These are phyloP conservation scores for Anthracocystis walkeri DNA, from an alignment of 1,284 basidiomycete species.

Conservation along the genomic window DNA sequence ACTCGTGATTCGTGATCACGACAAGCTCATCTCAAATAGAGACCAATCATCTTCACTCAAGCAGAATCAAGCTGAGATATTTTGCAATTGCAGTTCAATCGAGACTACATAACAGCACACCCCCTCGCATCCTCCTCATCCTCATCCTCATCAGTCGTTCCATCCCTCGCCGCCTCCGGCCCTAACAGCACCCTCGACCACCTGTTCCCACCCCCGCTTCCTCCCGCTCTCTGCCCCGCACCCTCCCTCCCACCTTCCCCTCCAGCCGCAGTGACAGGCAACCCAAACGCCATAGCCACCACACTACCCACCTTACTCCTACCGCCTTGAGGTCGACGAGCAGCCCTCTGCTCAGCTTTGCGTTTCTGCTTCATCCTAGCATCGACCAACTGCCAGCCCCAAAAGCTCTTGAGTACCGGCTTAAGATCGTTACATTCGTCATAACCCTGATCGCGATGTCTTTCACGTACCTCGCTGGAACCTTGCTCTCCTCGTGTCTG, in stretches of 20 bases:
- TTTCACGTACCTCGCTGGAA: neutral
- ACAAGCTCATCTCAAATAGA: too few species aligned
- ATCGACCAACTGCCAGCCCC: constrained; percentile 57
- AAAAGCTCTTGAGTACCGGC: constrained; percentile 57
- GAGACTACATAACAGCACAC: constrained; percentile 34
- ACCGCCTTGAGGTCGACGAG: constrained; percentile 14
- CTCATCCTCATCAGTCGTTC: constrained; percentile 16
- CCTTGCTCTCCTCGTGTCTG: neutral
- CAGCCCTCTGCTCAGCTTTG: constrained; percentile 37
- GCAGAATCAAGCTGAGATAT: too few species aligned
- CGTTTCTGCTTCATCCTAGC: constrained; percentile 36
- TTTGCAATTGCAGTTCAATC: too few species aligned
- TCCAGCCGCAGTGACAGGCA: constrained; percentile 5
- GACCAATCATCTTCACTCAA: too few species aligned
- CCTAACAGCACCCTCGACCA: constrained; percentile 19
- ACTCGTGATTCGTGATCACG: too few species aligned
- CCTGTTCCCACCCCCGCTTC: constrained; percentile 1
- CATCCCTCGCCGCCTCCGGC: constrained; percentile 3
- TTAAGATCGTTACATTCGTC: constrained; percentile 56
- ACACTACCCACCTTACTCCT: constrained; percentile 23
- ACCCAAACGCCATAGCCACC: constrained; percentile 40
- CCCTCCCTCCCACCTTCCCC: neutral
- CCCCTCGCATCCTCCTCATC: constrained; percentile 50
- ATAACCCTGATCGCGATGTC: constrained; percentile 15
- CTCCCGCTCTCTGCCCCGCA: neutral